Percentiles rank a stretch among this genome's conserved stretches.
These are phyloP conservation scores for Phytopythium helicoides DNA, from an alignment of 352 stramenopile species.

Conservation along the genomic window DNA sequence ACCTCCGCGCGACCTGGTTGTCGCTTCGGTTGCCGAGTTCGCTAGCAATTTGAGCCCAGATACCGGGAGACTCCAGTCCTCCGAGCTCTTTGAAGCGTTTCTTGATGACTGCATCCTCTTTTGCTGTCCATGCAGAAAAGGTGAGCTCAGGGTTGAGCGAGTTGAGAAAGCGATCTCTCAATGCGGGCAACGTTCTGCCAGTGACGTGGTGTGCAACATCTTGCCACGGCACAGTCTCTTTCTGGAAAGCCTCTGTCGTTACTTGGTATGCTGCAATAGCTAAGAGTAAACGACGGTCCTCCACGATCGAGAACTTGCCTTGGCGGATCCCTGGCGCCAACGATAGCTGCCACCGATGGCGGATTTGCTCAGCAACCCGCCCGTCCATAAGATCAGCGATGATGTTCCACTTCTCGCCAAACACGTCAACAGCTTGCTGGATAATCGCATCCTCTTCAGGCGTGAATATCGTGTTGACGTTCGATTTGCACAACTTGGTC, in stretches of 20 bases:
- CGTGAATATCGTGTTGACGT: slow-evolving; percentile 43
- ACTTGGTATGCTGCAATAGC: slow-evolving; percentile 56
- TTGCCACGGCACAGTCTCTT: slow-evolving; percentile 50
- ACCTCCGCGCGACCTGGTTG: slow-evolving; percentile 43
- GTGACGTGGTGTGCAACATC: slow-evolving; percentile 62
- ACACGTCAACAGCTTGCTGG: slow-evolving; percentile 49
- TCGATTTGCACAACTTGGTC: slow-evolving; percentile 40
- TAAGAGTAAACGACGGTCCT: slow-evolving; percentile 64
- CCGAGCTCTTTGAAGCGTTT: slow-evolving; percentile 33
- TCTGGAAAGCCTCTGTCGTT: slow-evolving; percentile 37
- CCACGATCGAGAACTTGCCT: slow-evolving; percentile 72
- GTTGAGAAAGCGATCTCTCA: slow-evolving; percentile 69
- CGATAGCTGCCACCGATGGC: slow-evolving; percentile 72
- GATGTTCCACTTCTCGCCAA: slow-evolving; percentile 79
- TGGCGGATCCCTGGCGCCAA: slow-evolving; percentile 58
- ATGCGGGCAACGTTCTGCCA: slow-evolving; percentile 42
- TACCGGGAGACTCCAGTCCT: slow-evolving; percentile 20
- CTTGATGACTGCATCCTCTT: slow-evolving; percentile 49
- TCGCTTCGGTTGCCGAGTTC: slow-evolving; percentile 52
- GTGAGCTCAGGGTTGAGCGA: slow-evolving; percentile 67
- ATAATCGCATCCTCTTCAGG: slow-evolving; percentile 49
- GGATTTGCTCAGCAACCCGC: slow-evolving; percentile 67
- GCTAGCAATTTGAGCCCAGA: slow-evolving; percentile 42
- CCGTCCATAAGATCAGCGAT: slow-evolving; percentile 77
- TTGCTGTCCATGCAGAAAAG: slow-evolving; percentile 50